Percentiles rank a stretch among this genome's conserved stretches.
phyloP scores from a whole-genome alignment of 1,284 basidiomycete genomes.

The Hortiboletus rubellus region DNA sequence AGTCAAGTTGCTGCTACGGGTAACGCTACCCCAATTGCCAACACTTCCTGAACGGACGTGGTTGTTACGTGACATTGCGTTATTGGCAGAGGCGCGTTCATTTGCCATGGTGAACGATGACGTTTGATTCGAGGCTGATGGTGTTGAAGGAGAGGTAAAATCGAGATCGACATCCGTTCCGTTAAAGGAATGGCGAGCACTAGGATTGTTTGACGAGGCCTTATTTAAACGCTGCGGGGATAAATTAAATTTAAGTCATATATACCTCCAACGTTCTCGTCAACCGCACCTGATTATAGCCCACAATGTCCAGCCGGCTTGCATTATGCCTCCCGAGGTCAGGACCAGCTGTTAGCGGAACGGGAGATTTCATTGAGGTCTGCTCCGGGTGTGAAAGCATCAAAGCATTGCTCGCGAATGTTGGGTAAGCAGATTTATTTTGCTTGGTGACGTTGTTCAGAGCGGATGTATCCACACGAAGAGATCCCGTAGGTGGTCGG shows the following conservation, averaged over 20 bases:
- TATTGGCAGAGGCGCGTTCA: constrained; percentile 32
- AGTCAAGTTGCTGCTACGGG: constrained; percentile 53
- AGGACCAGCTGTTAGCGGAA: constrained; percentile 76
- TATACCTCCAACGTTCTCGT: constrained; percentile 8
- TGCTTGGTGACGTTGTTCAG: constrained; percentile 64
- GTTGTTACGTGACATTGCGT: constrained; percentile 49
- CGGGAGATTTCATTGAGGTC: constrained; percentile 63
- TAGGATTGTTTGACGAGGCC: constrained; percentile 50
- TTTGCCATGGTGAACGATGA: constrained; percentile 51
- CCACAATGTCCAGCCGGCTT: constrained; percentile 67
- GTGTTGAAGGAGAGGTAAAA: constrained; percentile 52
- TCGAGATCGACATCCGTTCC: constrained; percentile 63
- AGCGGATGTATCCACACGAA: constrained; percentile 70
- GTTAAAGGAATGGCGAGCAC: constrained; percentile 69
- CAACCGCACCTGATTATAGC: constrained; percentile 59
- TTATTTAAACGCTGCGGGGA: constrained; percentile 50
- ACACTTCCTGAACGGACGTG: constrained; percentile 75
- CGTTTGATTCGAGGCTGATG: constrained; percentile 37
- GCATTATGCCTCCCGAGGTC: constrained; percentile 74
- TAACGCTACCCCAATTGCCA: constrained; percentile 69
- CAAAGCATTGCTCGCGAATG: constrained; percentile 71
- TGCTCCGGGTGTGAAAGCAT: constrained; percentile 64
- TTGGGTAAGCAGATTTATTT: constrained; percentile 81
- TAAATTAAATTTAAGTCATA: constrained; percentile 8
- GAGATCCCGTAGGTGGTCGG: constrained; percentile 62